Percentiles rank a stretch among this genome's conserved stretches.
phyloP scores from a whole-genome alignment of 495 filamentous ascomycete genomes.

The Glutinoglossum americanum region DNA sequence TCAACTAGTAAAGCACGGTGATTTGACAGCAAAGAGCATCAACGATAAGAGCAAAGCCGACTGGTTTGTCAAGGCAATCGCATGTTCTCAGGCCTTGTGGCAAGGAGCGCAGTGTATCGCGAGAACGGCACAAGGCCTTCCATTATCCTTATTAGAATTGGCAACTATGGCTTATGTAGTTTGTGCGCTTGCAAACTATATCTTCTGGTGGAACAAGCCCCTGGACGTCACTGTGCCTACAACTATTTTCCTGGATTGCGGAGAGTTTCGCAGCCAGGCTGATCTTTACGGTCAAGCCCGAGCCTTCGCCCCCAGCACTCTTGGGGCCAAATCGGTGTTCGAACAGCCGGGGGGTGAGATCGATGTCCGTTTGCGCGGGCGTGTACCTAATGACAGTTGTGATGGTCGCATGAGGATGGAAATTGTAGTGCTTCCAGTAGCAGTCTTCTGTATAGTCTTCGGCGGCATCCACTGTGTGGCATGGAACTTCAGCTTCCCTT shows the following conservation, averaged over 20 bases:
- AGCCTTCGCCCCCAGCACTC: too few species aligned
- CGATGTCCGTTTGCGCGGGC: too few species aligned
- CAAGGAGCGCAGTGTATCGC: neutral
- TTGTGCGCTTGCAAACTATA: neutral
- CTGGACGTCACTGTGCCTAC: neutral
- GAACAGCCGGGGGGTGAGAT: too few species aligned
- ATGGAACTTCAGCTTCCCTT: neutral
- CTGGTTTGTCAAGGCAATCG: constrained; percentile 3
- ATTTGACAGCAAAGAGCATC: too few species aligned
- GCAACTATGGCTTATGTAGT: constrained; percentile 1
- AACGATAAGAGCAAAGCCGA: constrained; percentile 3
- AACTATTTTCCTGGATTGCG: neutral
- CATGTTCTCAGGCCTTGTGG: constrained; percentile 2
- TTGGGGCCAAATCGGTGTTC: too few species aligned
- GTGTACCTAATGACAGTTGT: neutral
- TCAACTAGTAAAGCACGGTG: too few species aligned
- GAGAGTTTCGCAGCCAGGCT: neutral
- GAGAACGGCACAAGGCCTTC: neutral
- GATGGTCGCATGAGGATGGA: neutral
- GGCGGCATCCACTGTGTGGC: neutral
- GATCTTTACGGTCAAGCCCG: neutral
- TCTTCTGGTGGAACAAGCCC: constrained; percentile 7
- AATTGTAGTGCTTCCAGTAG: neutral
- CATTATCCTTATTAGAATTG: constrained; percentile 1
- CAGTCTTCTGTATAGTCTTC: neutral